Conservation (phyloP, 306 rosid genomes). For the Gastrolobium bilobum region DNA sequence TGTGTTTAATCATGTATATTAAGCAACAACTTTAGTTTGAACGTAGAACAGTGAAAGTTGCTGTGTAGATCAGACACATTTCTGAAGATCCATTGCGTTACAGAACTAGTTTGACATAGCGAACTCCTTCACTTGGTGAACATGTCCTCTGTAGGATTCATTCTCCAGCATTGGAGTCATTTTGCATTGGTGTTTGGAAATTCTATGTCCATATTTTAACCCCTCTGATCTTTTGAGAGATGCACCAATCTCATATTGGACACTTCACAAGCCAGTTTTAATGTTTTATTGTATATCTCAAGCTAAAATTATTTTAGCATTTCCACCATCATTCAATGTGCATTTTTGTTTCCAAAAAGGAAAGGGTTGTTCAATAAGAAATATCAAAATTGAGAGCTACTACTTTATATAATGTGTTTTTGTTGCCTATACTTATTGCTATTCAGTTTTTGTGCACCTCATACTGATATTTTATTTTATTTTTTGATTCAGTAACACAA, state of each 20-base stretch:
- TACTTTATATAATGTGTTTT: background rate
- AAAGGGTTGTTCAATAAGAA: background rate
- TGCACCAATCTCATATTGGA: background rate
- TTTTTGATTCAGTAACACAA: no score
- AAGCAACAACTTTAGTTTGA: background rate
- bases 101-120: background rate
- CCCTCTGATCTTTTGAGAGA: background rate
- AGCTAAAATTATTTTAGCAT: background rate
- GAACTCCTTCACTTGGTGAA: constrained; percentile 5
- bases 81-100: background rate
- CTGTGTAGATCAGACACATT: background rate
- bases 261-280: background rate
- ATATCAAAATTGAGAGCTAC: background rate
- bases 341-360: background rate
- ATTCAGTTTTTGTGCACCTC: background rate
- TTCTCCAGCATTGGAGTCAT: background rate
- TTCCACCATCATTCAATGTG: background rate
- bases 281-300: background rate
- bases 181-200: background rate
- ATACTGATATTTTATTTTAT: no score
- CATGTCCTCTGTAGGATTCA: background rate
- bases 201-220: constrained; percentile 2
- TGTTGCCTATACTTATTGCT: background rate
- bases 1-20: background rate
- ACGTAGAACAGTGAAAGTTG: background rate